Evolutionary conservation across 257 asterid species (phyloP), one percentile per base, ranked within the genome.

Genomic region (Plantago major): DNA sequence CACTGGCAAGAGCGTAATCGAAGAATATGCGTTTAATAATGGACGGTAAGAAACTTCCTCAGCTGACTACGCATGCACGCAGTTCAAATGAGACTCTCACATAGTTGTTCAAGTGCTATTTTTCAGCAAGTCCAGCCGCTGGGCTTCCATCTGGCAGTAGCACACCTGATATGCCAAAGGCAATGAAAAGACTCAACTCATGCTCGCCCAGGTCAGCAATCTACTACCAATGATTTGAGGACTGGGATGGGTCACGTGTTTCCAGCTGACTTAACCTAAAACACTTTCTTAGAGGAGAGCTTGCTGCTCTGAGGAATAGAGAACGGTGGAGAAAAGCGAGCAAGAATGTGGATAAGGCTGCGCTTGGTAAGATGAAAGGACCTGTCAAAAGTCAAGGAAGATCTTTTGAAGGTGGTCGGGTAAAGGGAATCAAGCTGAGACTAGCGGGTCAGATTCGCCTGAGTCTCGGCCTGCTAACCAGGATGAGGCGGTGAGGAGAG

Each of bases 241-340:
- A 84, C 3, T 87, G 95, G 95, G 95, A 76, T 78, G 18, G 89
- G n/a, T n/a, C n/a, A n/a, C n/a, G n/a, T n/a, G n/a, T n/a, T 83
- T 11, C 75, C 91, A 4, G 83, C 80, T 0, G 90, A 87, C 54
- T n/a, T 94, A 87, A 74, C 88, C 84, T 30, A 74, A 74, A 46
- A 83, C 88, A 11, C n/a, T n/a, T n/a, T n/a, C 77, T 84, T 52
- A 84, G 86, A 67, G 77, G 89, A 8, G 95, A 86, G 76, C 65
- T 86, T 45, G 84, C 89, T 7, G 80, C 87, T 30, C 46, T 86
- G 30, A 72, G 84, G n/a, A 68, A 16, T 81, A 54, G 81, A 66
- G 54, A 74, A 55, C 28, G 48, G 59, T 5, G 72, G 71, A 17
- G 80, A n/a, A 65, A 6, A 42, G 48, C 11, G 66, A 60, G 40